A percentile compares a stretch with the other conserved stretches of the same genome.
These are phyloP conservation scores for Sisymbrium irio DNA, from an alignment of 345 rosid species.

Conservation along the genomic window DNA sequence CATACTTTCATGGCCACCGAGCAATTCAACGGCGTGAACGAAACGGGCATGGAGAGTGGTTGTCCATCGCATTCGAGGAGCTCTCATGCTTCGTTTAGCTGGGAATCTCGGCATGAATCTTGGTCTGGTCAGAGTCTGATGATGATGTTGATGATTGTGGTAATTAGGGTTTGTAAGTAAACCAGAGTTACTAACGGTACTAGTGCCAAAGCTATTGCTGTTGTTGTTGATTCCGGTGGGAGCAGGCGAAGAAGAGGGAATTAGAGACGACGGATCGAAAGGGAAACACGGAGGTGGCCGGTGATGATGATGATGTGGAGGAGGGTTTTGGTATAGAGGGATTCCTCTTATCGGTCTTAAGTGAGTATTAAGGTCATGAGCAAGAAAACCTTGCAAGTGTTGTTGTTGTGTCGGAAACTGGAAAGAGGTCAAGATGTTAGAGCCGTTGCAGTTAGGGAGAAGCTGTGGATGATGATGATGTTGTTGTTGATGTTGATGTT, in stretches of 20 bases:
- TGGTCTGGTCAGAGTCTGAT: slow-evolving; percentile 42
- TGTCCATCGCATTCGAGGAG: slow-evolving; percentile 95
- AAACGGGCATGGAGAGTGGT: slow-evolving; percentile 97
- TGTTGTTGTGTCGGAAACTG: slow-evolving; percentile 28
- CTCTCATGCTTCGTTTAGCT: slow-evolving; percentile 61
- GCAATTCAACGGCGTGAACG: slow-evolving; percentile 94
- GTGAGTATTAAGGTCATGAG: slow-evolving; percentile 63
- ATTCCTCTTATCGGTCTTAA: slow-evolving; percentile 95
- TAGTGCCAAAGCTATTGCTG: slow-evolving; percentile 23
- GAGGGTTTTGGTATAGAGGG: slow-evolving; percentile 88
- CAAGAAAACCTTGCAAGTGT: slow-evolving; percentile 38
- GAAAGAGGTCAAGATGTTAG: slow-evolving; percentile 39
- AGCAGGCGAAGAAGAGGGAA: slow-evolving; percentile 42
- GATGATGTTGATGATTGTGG: slow-evolving; percentile 53
- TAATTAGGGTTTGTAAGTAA: slow-evolving; percentile 37
- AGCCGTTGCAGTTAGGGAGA: slow-evolving; percentile 32
- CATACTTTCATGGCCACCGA: slow-evolving; percentile 99
- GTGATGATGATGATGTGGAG: slow-evolving; percentile 29
- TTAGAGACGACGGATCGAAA: slow-evolving; percentile 46
- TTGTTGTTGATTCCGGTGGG: slow-evolving; percentile 24
- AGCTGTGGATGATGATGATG: slow-evolving; percentile 20
- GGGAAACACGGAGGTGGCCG: slow-evolving; percentile 42
- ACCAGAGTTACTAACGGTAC: slow-evolving; percentile 31
- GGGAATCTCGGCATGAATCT: slow-evolving; percentile 60
- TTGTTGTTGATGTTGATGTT: slow-evolving; percentile 1